Base-by-base conservation (phyloP, 1,284 basidiomycete species). In the Sphaerobolus stellatus region DNA sequence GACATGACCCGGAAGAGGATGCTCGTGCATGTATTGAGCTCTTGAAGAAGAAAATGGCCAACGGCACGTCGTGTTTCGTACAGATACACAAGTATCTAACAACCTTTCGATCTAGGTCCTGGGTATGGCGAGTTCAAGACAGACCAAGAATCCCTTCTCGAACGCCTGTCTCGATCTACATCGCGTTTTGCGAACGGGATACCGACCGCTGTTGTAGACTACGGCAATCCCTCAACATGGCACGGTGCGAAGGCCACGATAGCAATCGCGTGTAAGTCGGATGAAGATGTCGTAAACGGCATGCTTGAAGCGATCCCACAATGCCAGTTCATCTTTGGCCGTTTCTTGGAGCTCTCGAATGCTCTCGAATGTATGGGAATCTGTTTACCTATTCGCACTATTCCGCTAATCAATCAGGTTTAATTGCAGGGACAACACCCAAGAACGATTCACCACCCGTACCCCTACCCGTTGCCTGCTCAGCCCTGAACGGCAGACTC, bases 1-100 rank as follows among this genome's bases (percentile, higher is more conserved):
- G 94, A 1, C 94, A 97, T 68, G 90, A 96, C 63, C 91, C 92
- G 1, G 88, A 92, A 63, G 94, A 97, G 68, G 94, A 97, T 62
- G 94, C 94, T 0, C 76, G 84, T 11, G 89, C 94, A 0, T 94
- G 92, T 63, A 61, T 92, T 14, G 92, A 95, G 56, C 73, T 97
- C 22, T 68, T 97, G 20, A 79, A 80, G 65, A 84, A 88, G 67
- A 97, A 97, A 69, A 66, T 96, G 18, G 78, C 82, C 43, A 77
- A 86, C 59, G 92, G 88, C 72, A 43, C 36, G 77, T 63, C 5
- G 45, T n/a, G 29, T n/a, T n/a, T n/a, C 3, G 20, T 40, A 29
- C 5, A 14, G 7, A 34, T 20, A n/a, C n/a, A n/a, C n/a, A n/a
- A n/a, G n/a, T n/a, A n/a, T n/a, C n/a, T n/a, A n/a, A n/a, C n/a